Evolutionary conservation across 1,284 basidiomycete species (phyloP), one percentile per base, ranked within the genome.

Genomic region (Uromyces viciae-fabae): DNA sequence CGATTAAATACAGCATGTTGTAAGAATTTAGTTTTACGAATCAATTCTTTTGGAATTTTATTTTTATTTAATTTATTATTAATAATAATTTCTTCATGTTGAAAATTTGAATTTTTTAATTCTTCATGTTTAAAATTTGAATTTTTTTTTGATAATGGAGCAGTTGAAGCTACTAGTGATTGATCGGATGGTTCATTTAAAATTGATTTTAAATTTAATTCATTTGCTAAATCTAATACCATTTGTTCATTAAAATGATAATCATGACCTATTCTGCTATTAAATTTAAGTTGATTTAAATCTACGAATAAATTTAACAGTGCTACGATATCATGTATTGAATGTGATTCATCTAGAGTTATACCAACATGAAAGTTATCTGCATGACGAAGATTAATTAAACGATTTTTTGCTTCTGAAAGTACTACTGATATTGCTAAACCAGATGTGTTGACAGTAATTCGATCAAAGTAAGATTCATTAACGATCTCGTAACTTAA

Each of bases 261-360:
- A 31, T 82, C 74, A 36, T 81, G 80, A n/a, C 58, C 46, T 5
- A 49, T 31, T 28, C 72, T 52, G 31, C 46, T 31, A 31, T 77
- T 86, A 58, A 80, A 80, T 42, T 69, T 80, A 33, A 73, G 56
- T 83, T 83, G 85, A 83, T 82, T 84, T 40, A 84, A 85, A 72
- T 82, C 86, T 84, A 92, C 90, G 85, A 98, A 98, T 82, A 94
- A 90, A 84, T 94, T 94, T 86, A 94, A 89, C 75, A 98, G 88
- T 56, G 89, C 88, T 74, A 93, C 88, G 43, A 81, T 72, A 83
- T 87, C 86, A 82, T 86, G 85, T 75, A 86, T 82, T 33, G 90
- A 90, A 80, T 94, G 92, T 81, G 92, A 94, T 88, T 99, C 97
- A 86, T 99, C 97, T 54, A 99, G 89, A 3, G 94, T 95, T 79